These are phyloP conservation scores for Daldinia bambusicola DNA, from an alignment of 495 filamentous ascomycete genomes.

Conservation along the genomic window DNA sequence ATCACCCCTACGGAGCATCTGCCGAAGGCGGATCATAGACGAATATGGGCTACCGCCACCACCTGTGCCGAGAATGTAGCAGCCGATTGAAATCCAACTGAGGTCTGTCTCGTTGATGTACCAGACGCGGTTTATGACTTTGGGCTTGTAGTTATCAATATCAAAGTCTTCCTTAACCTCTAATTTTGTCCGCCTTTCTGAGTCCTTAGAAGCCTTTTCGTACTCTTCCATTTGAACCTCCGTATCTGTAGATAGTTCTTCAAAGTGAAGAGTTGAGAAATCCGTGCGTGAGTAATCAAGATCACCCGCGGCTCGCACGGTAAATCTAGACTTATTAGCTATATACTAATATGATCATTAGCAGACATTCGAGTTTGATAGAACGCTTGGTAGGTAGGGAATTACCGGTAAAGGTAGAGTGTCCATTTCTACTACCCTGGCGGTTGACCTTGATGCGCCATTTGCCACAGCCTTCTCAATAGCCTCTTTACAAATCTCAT, in stretches of 20 bases:
- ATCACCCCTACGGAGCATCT: slow-evolving; percentile 59
- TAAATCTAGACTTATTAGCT: slow-evolving; percentile 61
- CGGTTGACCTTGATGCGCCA: slow-evolving; percentile 55
- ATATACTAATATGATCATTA: slow-evolving; percentile 53
- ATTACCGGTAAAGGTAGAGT: slow-evolving; percentile 51
- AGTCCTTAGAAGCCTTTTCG: slow-evolving; percentile 31
- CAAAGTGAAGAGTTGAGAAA: slow-evolving; percentile 23
- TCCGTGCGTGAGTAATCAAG: slow-evolving; percentile 58
- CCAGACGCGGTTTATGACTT: slow-evolving; percentile 63
- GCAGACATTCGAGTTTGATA: not conserved
- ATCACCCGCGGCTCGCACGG: slow-evolving; percentile 62
- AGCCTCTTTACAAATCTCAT: slow-evolving; percentile 48
- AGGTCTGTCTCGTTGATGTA: slow-evolving; percentile 66
- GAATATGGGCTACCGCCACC: slow-evolving; percentile 65
- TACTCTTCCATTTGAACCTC: slow-evolving; percentile 37
- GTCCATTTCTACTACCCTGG: slow-evolving; percentile 58
- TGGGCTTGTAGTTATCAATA: slow-evolving; percentile 61
- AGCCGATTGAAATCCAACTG: slow-evolving; percentile 66
- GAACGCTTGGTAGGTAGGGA: not conserved
- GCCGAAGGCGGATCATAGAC: slow-evolving; percentile 54
- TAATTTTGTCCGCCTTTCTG: slow-evolving; percentile 26
- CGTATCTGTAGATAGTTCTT: slow-evolving; percentile 22
- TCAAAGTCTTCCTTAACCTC: slow-evolving; percentile 49
- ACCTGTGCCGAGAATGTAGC: slow-evolving; percentile 70
- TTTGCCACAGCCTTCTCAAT: slow-evolving; percentile 52